These are phyloP conservation scores for Lagenidium sp. DNA, from an alignment of 352 stramenopile genomes.

Conservation along the genomic window DNA sequence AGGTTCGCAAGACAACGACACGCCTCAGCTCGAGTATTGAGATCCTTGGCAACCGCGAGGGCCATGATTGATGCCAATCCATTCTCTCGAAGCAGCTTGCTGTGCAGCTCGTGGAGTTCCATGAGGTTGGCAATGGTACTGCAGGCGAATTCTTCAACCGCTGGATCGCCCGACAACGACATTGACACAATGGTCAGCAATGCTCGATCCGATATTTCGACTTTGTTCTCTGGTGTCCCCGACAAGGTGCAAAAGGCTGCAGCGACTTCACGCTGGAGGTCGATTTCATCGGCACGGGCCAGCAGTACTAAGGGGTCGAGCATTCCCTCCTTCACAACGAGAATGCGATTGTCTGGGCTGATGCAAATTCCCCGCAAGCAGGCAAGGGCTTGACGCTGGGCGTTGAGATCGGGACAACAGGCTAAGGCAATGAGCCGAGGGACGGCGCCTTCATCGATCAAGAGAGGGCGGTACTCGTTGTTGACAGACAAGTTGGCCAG, in stretches of 20 bases:
- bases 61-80: slow-evolving; percentile 90
- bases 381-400: slow-evolving; percentile 89
- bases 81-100: slow-evolving; percentile 92
- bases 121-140: slow-evolving; percentile 94
- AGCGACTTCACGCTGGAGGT: slow-evolving; percentile 90
- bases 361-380: slow-evolving; percentile 93
- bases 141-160: slow-evolving; percentile 90
- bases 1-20: slow-evolving; percentile 93
- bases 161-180: slow-evolving; percentile 86
- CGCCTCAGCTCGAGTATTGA: slow-evolving; percentile 89
- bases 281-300: slow-evolving; percentile 86
- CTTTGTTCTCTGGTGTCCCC: slow-evolving; percentile 94
- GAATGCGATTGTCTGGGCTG: slow-evolving; percentile 77
- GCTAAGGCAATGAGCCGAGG: slow-evolving; percentile 91
- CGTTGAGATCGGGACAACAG: slow-evolving; percentile 91
- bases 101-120: slow-evolving; percentile 91
- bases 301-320: slow-evolving; percentile 95
- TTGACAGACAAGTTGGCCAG: slow-evolving; percentile 94
- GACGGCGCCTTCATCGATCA: slow-evolving; percentile 91
- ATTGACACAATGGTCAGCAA: slow-evolving; percentile 95
- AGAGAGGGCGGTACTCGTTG: slow-evolving; percentile 86
- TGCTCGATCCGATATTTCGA: slow-evolving; percentile 90
- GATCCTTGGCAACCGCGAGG: slow-evolving; percentile 83
- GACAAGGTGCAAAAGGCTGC: slow-evolving; percentile 93
- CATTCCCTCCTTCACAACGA: slow-evolving; percentile 91